A percentile compares a stretch with the other conserved stretches of the same genome.
phyloP scores from a whole-genome alignment of 768 basidiomycete genomes.

The Tricholoma furcatifolium region DNA sequence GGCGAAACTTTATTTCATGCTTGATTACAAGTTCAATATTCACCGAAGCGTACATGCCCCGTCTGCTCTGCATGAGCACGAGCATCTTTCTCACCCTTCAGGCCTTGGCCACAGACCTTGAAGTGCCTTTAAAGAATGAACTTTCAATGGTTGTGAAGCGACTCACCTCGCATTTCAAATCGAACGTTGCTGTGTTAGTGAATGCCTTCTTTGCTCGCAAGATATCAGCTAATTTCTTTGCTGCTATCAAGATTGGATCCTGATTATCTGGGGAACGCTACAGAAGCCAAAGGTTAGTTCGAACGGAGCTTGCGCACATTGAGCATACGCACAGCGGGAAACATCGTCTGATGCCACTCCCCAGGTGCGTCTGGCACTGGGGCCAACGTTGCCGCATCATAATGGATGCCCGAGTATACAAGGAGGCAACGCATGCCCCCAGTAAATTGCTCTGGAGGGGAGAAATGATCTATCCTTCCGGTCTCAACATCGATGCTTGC shows the following conservation, averaged over 20 bases:
- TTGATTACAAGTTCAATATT: constrained; percentile 47
- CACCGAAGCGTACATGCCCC: constrained; percentile 83
- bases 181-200: constrained; percentile 91
- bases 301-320: background rate
- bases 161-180: constrained; percentile 81
- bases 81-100: constrained; percentile 95
- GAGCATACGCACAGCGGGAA: constrained; percentile 51
- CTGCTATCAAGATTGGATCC: constrained; percentile 63
- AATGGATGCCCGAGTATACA: constrained; percentile 97
- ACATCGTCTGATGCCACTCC: constrained; percentile 90
- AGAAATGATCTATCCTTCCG: constrained; percentile 83
- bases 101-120: constrained; percentile 76
- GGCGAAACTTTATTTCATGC: background rate
- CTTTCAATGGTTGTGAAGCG: constrained; percentile 3
- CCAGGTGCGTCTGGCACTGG: constrained; percentile 72
- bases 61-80: constrained; percentile 84
- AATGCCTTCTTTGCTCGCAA: constrained; percentile 78
- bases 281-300: background rate
- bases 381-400: constrained; percentile 86
- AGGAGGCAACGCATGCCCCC: constrained; percentile 58
- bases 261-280: constrained; percentile 33
- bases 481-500: constrained; percentile 90
- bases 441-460: constrained; percentile 44
- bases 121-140: background rate
- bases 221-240: constrained; percentile 66